A percentile compares a stretch with the other conserved stretches of the same genome.
Conservation (phyloP, 768 basidiomycete genomes). For the Paxillus rubicundulus region DNA sequence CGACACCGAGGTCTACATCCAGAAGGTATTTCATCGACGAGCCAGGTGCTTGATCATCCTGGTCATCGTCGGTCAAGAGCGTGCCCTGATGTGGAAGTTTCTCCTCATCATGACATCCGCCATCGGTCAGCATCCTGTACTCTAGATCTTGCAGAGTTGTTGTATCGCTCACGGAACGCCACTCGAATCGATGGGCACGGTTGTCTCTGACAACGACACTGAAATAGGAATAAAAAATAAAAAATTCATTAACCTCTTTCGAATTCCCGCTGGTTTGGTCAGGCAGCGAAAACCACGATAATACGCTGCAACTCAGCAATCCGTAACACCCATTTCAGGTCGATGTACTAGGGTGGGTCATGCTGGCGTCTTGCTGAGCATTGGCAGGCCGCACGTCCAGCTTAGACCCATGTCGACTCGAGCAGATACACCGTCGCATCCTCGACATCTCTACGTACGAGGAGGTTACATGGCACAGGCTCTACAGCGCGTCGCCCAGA, state of each 20-base stretch:
- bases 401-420: slow-evolving; percentile 39
- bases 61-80: background rate
- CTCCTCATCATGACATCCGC: background rate
- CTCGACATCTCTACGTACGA: background rate
- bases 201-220: background rate
- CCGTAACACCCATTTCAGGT: slow-evolving; percentile 24
- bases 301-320: background rate
- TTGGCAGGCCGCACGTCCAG: slow-evolving; percentile 44
- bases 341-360: slow-evolving; percentile 39
- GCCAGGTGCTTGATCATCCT: background rate
- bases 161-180: background rate
- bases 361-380: slow-evolving; percentile 50
- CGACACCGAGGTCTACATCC: background rate
- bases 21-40: background rate
- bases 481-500: background rate
- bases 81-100: background rate
- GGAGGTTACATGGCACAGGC: background rate
- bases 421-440: background rate
- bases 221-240: background rate
- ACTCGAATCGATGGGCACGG: background rate
- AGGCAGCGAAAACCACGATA: background rate
- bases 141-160: background rate
- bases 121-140: background rate
- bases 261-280: background rate
- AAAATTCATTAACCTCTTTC: too few relatives aligned